A percentile compares a stretch with the other conserved stretches of the same genome.
Conservation (phyloP, 192 early-diverging fungal species). For the Coemansia sp. region DNA sequence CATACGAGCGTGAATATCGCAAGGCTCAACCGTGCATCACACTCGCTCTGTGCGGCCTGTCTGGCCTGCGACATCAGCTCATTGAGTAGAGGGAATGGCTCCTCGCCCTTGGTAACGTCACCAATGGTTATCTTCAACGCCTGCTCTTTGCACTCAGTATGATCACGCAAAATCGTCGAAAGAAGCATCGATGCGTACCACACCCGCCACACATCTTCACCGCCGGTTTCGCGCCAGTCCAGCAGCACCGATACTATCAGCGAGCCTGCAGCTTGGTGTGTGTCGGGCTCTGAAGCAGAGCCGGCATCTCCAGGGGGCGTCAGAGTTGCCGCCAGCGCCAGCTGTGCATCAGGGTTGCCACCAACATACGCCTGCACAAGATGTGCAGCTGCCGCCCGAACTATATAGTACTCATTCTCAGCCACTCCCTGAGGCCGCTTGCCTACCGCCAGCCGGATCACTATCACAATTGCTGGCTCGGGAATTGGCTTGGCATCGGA, state of each 20-base stretch:
- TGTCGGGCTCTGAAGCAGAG: slow-evolving; percentile 20
- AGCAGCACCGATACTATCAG: slow-evolving; percentile 79
- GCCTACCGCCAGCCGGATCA: slow-evolving; percentile 77
- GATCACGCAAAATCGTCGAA: slow-evolving; percentile 73
- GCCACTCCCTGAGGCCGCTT: slow-evolving; percentile 49
- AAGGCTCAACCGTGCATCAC: slow-evolving; percentile 71
- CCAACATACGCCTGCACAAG: slow-evolving; percentile 76
- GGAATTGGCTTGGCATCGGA: slow-evolving; percentile 56
- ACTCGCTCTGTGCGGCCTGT: slow-evolving; percentile 62
- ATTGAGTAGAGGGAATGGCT: slow-evolving; percentile 85
- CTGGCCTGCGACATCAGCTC: slow-evolving; percentile 69
- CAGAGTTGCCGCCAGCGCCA: slow-evolving; percentile 83
- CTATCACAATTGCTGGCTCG: slow-evolving; percentile 75
- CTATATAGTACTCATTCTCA: slow-evolving; percentile 62
- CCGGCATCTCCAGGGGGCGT: slow-evolving; percentile 58
- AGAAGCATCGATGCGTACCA: slow-evolving; percentile 90
- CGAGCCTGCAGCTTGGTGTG: slow-evolving; percentile 80
- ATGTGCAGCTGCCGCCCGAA: slow-evolving; percentile 83
- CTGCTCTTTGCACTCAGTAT: slow-evolving; percentile 73
- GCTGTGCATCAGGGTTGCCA: slow-evolving; percentile 84
- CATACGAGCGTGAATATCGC: slow-evolving; percentile 79
- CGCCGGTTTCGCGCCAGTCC: slow-evolving; percentile 64
- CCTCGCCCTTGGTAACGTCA: slow-evolving; percentile 72
- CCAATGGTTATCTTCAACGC: slow-evolving; percentile 73
- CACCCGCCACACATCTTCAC: slow-evolving; percentile 74